Conservation (phyloP, 495 filamentous ascomycete species). For the Bombardia bombarda region DNA sequence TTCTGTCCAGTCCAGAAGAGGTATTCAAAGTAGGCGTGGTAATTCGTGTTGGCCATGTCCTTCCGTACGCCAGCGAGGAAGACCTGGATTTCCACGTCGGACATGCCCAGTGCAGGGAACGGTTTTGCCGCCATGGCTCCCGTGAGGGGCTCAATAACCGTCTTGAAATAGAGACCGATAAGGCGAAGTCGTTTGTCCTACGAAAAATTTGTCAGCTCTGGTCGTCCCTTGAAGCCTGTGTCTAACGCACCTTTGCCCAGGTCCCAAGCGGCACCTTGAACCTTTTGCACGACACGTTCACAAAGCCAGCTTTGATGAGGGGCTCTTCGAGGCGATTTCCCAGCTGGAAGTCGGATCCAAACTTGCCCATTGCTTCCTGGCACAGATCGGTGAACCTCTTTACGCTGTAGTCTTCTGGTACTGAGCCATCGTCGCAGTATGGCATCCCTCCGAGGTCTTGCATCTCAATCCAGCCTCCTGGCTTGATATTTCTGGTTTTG, state of each 20-base stretch:
- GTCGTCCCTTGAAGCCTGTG: no score
- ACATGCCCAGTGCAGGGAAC: slow-evolving; percentile 31
- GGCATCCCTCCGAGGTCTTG: slow-evolving; percentile 26
- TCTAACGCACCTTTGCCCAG: slow-evolving; percentile 41
- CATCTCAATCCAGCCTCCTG: slow-evolving; percentile 22
- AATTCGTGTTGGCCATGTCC: slow-evolving; percentile 17
- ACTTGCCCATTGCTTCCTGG: slow-evolving; percentile 16
- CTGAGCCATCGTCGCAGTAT: slow-evolving; percentile 23
- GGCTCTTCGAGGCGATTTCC: slow-evolving; percentile 38
- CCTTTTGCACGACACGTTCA: slow-evolving; percentile 40
- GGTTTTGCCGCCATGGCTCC: slow-evolving; percentile 42
- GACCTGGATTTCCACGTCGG: slow-evolving; percentile 18
- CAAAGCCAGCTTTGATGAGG: slow-evolving; percentile 47
- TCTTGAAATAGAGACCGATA: slow-evolving; percentile 39
- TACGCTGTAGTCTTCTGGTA: slow-evolving; percentile 22
- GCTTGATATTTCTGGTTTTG: slow-evolving; percentile 18
- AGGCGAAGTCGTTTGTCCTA: slow-evolving; percentile 42
- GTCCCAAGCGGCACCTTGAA: slow-evolving; percentile 46
- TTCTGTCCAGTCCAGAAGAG: slow-evolving; percentile 29
- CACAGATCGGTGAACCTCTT: slow-evolving; percentile 14
- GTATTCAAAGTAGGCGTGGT: slow-evolving; percentile 26
- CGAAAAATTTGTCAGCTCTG: background rate
- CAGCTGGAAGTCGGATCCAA: slow-evolving; percentile 32
- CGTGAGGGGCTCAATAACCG: slow-evolving; percentile 40
- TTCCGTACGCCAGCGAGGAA: slow-evolving; percentile 18